Evolutionary conservation across 805 yeast species (phyloP), one percentile per base, ranked within the genome.

Genomic region (Torulaspora microellipsoides): DNA sequence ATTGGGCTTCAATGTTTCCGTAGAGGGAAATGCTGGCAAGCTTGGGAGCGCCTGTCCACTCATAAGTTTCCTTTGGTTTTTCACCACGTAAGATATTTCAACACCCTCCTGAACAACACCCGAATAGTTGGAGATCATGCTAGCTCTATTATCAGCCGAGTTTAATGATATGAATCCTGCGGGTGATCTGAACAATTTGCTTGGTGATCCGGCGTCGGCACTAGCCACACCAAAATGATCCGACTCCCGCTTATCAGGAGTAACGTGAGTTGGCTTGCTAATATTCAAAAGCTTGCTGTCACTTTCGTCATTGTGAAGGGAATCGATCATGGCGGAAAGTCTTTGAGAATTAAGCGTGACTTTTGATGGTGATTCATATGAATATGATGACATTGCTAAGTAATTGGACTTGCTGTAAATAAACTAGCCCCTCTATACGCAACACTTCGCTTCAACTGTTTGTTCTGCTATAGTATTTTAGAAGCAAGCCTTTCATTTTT

Each of bases 101-200:
- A 62, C 59, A 15, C 64, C 67, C 36, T 62, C 65, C 29, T 60
- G 64, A 2, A 60, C 49, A 10, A 60, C 58, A 11, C 65, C 67
- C 7, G 65, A 60, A 43, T 62, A 62, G 33, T 47, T 48, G 3
- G 67, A 62, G 20, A 58, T 48, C 50, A 58, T 52, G 42, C 67
- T 60, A 13, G 49, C 11, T 27, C 51, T 40, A 12, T 41, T 44
- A 17, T 44, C 49, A 23, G 47, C 34, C 8, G 51, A 42, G 4
- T 42, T 31, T 9, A 42, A 27, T 12, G 52, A 38, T 14, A 42
- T 42, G 13, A 34, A 29, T 9, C 52, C 54, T 14, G 45, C 51
- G 12, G 54, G 46, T 23, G 53, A 45, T 14, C 43, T 41, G 29
- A 34, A 31, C 1, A 43, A 30, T 20, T 43, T 45, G 9, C 41